Conservation (phyloP, 768 basidiomycete genomes). For the Macrolepiota dolichaula region DNA sequence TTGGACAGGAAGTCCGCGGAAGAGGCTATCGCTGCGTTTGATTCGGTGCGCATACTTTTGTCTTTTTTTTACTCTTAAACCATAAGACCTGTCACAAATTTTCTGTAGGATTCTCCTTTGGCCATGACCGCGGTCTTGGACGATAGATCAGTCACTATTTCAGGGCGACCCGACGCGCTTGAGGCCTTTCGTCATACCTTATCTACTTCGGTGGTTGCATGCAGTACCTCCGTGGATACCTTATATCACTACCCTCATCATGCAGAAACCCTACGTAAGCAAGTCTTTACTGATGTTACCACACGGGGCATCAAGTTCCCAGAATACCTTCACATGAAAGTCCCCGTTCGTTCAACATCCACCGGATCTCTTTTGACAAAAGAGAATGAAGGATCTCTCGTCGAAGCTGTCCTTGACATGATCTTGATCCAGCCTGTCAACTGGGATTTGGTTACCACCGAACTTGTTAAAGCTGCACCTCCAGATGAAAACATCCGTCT, state of each 20-base stretch:
- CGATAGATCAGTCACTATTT: conserved; percentile 44
- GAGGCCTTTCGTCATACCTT: conserved; percentile 36
- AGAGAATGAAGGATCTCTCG: conserved; percentile 26
- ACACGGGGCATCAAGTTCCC: conserved; percentile 44
- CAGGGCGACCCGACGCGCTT: conserved; percentile 48
- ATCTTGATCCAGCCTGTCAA: conserved; percentile 45
- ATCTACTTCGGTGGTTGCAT: conserved; percentile 29
- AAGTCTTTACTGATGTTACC: conserved; percentile 37
- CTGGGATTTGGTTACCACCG: conserved; percentile 39
- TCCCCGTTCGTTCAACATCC: conserved; percentile 40
- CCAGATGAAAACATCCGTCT: conserved; percentile 22
- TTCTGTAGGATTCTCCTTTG: conserved; percentile 23
- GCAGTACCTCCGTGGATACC: conserved; percentile 40
- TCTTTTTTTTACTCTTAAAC: conserved; percentile 2
- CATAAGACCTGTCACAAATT: conserved; percentile 11
- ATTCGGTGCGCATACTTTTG: conserved; percentile 12
- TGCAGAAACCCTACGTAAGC: conserved; percentile 25
- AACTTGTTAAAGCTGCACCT: conserved; percentile 21
- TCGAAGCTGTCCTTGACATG: conserved; percentile 40
- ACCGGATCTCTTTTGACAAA: conserved; percentile 30
- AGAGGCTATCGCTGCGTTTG: conserved; percentile 16
- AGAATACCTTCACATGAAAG: conserved; percentile 34
- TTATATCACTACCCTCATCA: conserved; percentile 45
- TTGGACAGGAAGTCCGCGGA: conserved; percentile 19
- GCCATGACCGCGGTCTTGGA: conserved; percentile 49